These are phyloP conservation scores for Lomentospora prolificans DNA, from an alignment of 2,329 filamentous ascomycete genomes.

Conservation along the genomic window DNA sequence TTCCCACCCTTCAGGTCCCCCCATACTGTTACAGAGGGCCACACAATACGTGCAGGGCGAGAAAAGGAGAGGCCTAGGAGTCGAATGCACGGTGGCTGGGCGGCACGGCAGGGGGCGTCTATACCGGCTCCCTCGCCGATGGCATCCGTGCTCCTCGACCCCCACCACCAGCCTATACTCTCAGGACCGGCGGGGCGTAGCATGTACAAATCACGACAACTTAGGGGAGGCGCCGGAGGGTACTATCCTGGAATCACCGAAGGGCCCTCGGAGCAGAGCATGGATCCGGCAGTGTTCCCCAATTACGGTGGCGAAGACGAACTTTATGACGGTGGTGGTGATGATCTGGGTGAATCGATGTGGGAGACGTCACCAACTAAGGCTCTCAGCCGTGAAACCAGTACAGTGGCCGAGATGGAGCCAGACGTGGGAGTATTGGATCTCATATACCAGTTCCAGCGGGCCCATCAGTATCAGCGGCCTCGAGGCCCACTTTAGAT, in stretches of 20 bases:
- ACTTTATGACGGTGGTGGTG: constrained; percentile 37
- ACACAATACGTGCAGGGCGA: constrained; percentile 25
- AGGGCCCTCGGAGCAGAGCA: constrained; percentile 40
- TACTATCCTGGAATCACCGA: constrained; percentile 44
- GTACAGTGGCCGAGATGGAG: constrained; percentile 33
- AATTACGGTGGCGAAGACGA: constrained; percentile 42
- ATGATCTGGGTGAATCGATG: constrained; percentile 43
- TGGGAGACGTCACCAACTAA: constrained; percentile 49
- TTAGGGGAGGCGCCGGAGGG: constrained; percentile 32
- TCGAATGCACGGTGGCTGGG: constrained; percentile 9
- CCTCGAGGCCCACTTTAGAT: constrained; percentile 22
- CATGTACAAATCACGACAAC: constrained; percentile 33
- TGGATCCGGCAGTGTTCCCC: constrained; percentile 15
- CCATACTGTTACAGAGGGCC: constrained; percentile 45
- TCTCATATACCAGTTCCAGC: constrained; percentile 49
- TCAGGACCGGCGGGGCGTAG: constrained; percentile 35
- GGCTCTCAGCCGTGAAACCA: constrained; percentile 42
- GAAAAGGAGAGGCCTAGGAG: constrained; percentile 10
- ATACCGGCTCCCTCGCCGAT: constrained; percentile 52
- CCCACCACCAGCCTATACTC: constrained; percentile 59
- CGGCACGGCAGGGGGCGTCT: constrained; percentile 28
- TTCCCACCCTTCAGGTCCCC: constrained; percentile 64
- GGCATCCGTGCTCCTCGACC: constrained; percentile 64
- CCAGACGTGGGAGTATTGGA: constrained; percentile 45
- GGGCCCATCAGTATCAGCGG: constrained; percentile 42